Base-by-base conservation (phyloP, 768 basidiomycete species). In the Psilocybe tampanensis region DNA sequence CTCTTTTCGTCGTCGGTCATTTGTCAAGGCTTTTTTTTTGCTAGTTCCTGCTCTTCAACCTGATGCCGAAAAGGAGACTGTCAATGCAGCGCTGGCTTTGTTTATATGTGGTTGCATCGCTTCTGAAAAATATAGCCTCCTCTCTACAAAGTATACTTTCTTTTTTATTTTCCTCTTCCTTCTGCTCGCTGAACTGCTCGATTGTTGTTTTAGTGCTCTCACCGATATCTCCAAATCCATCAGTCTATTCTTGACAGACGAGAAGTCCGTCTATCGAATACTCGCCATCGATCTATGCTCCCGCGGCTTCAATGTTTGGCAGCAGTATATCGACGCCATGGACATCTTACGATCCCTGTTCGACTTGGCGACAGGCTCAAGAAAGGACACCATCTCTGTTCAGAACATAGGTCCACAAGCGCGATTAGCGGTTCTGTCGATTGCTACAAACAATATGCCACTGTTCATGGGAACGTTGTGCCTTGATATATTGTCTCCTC, bases 391-490 rank as follows among this genome's bases (percentile, higher is more conserved):
- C 0, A 86, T 89, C 26, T 81, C 79, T 3, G 62, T 82, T 4
- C 86, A 90, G 58, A 88, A 90, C 61, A 80, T 89, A 1, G 85
- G 85, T 7, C 79, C 86, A 1, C 90, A 94, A 64, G 94, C 95
- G 0, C 81, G 96, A 43, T 71, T 83, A 19, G 94, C 95, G 0
- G 87, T 96, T 2, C 72, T 98, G 9, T 88, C 90, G 41, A 90
- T 98, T 42, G 95, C 95, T 1, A 80, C 86, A 0, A 80, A 81
- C 45, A 89, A 95, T 62, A 94, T 95, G 5, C 85, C 86, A 4
- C 71, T 98, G 11, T 96, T 98, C 74, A 98, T 98, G 90, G 90
- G 94, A 0, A 97, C 96, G 0, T 71, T 99, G 39, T 86, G 89
- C 3, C 79, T 96, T 61, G 97, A 98, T 66, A 94, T 98, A 49